Percentiles rank a stretch among this genome's conserved stretches.
Evolutionary conservation across 768 basidiomycete species (phyloP).

Genomic region (Strobilomyces echinocephalus): DNA sequence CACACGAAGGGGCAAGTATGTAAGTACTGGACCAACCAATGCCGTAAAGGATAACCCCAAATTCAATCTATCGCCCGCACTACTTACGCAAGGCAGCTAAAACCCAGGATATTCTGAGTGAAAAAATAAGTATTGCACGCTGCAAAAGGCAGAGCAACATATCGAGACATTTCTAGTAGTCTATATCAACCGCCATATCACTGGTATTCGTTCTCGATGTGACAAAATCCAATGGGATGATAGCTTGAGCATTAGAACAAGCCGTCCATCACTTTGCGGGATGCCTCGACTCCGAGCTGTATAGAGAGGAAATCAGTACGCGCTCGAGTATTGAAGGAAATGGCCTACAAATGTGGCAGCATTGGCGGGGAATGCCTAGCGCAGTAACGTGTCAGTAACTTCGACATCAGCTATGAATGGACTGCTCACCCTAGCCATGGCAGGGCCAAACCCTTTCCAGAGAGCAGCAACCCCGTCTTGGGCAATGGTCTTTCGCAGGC

Average conservation of each 20-base stretch:
- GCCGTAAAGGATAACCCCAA: slow-evolving; percentile 11
- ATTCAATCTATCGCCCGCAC: neutral
- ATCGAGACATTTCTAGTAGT: slow-evolving; percentile 3
- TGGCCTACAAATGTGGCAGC: slow-evolving; percentile 84
- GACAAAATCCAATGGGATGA: neutral
- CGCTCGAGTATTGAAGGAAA: neutral
- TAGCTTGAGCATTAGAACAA: slow-evolving; percentile 39
- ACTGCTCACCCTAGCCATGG: slow-evolving; percentile 78
- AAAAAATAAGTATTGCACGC: neutral
- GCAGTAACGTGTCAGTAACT: neutral
- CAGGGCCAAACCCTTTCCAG: slow-evolving; percentile 97
- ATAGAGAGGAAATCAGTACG: slow-evolving; percentile 1
- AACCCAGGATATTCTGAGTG: too few relatives aligned
- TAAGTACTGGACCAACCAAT: neutral
- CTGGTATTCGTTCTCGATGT: slow-evolving; percentile 3
- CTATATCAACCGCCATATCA: slow-evolving; percentile 3
- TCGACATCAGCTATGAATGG: neutral
- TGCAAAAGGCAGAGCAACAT: neutral
- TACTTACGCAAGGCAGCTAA: neutral
- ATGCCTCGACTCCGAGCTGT: slow-evolving; percentile 89
- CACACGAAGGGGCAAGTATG: neutral
- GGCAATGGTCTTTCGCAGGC: slow-evolving; percentile 86
- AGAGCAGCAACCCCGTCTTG: slow-evolving; percentile 81
- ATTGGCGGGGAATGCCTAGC: slow-evolving; percentile 92
- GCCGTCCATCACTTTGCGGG: slow-evolving; percentile 75